Evolutionary conservation across 2,329 filamentous ascomycete species (phyloP).

Genomic region (Verticillium klebahnii): DNA sequence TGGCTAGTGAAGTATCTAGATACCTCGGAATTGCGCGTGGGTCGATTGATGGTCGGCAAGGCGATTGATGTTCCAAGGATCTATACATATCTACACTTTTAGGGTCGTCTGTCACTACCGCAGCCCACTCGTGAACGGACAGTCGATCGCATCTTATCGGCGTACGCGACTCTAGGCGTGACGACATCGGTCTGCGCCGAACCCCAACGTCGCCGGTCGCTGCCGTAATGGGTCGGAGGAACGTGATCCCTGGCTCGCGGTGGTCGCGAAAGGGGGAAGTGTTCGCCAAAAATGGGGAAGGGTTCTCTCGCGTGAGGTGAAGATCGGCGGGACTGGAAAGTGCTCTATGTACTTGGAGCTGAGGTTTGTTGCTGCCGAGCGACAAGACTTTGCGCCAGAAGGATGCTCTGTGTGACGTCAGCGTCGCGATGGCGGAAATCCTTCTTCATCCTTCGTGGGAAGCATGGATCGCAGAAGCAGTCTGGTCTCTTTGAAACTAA

Average conservation of each 20-base stretch:
- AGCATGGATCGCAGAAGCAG: neutral
- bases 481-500: too few species aligned
- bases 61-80: too few species aligned
- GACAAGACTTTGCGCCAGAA: neutral
- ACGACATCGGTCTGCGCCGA: neutral
- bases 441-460: neutral
- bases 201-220: neutral
- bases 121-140: neutral
- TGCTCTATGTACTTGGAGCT: neutral
- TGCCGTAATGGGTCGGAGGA: neutral
- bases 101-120: neutral
- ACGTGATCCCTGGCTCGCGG: neutral
- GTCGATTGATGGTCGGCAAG: too few species aligned
- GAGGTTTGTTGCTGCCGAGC: neutral
- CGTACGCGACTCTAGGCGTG: neutral
- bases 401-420: neutral
- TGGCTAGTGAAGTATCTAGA: too few species aligned
- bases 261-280: neutral
- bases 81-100: neutral
- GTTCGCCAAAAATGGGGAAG: neutral
- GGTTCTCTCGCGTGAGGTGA: neutral
- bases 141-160: neutral
- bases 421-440: neutral
- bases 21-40: too few species aligned
- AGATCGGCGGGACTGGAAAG: neutral